Percentiles rank a stretch among this genome's conserved stretches.
These are phyloP conservation scores for Hypoxylon sp. DNA, from an alignment of 2,329 filamentous ascomycete genomes.

Conservation along the genomic window DNA sequence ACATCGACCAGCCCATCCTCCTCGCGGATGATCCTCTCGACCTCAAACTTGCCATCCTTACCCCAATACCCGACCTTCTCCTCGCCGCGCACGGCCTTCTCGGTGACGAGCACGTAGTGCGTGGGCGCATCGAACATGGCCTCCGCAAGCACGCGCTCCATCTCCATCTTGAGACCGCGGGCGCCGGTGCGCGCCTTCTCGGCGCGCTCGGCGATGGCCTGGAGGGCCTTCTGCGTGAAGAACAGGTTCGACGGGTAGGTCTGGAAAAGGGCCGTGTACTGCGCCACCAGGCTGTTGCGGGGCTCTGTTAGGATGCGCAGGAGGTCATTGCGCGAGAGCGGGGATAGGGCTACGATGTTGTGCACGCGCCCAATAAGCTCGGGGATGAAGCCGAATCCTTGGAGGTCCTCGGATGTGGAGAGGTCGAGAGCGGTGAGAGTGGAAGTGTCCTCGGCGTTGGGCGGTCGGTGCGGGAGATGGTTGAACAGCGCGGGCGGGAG, in stretches of 20 bases:
- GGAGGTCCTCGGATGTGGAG: slow-evolving; percentile 77
- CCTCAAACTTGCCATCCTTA: slow-evolving; percentile 73
- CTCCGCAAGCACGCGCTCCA: slow-evolving; percentile 80
- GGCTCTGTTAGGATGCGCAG: slow-evolving; percentile 92
- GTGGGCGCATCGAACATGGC: slow-evolving; percentile 84
- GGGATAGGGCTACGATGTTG: slow-evolving; percentile 84
- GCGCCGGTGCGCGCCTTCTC: slow-evolving; percentile 74
- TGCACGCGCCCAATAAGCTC: slow-evolving; percentile 96
- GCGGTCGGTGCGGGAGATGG: slow-evolving; percentile 64
- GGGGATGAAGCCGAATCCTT: slow-evolving; percentile 89
- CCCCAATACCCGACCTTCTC: slow-evolving; percentile 71
- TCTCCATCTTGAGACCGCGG: slow-evolving; percentile 78
- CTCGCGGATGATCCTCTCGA: slow-evolving; percentile 72
- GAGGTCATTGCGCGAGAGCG: slow-evolving; percentile 73
- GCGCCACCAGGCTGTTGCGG: slow-evolving; percentile 83
- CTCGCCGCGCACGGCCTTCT: slow-evolving; percentile 70
- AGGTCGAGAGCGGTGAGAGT: slow-evolving; percentile 72
- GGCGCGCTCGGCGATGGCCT: slow-evolving; percentile 78
- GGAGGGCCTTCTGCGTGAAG: slow-evolving; percentile 84
- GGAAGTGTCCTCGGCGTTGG: slow-evolving; percentile 44
- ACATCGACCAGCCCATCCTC: slow-evolving; percentile 57
- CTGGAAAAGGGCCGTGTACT: slow-evolving; percentile 89
- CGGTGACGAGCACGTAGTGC: slow-evolving; percentile 77
- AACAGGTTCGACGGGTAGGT: slow-evolving; percentile 80
- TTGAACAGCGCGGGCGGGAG: slow-evolving; percentile 70